phyloP scores from a whole-genome alignment of 768 basidiomycete species.

The Suillus weaverae region DNA sequence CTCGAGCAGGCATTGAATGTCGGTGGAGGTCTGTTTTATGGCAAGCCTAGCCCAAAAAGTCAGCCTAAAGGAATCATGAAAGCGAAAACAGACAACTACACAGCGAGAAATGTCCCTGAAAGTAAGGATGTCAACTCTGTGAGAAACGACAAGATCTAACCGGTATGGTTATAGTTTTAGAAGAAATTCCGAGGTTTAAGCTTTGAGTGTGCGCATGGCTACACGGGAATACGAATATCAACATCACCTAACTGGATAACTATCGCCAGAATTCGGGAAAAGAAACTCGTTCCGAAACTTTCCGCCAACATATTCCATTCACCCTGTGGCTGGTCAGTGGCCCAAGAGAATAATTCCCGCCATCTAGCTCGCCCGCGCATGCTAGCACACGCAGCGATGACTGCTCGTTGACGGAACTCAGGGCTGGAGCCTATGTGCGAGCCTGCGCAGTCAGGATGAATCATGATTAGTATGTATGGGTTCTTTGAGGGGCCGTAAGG shows the following conservation, averaged over 20 bases:
- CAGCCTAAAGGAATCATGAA: neutral
- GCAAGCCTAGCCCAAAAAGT: neutral
- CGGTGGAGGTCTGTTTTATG: neutral
- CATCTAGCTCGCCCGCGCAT: neutral
- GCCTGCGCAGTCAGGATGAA: neutral
- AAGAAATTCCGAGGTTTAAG: neutral
- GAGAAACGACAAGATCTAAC: neutral
- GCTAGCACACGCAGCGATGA: neutral
- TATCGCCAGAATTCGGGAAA: neutral
- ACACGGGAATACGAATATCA: neutral
- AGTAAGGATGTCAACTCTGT: neutral
- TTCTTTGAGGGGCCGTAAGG: neutral
- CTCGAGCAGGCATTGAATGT: neutral
- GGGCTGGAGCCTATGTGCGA: neutral
- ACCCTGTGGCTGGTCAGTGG: neutral
- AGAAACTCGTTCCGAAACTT: neutral
- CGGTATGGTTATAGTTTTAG: neutral
- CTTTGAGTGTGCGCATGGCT: neutral
- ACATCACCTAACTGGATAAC: neutral
- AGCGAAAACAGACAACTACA: neutral
- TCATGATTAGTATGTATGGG: neutral
- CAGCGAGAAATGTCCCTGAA: neutral
- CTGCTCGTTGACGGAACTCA: neutral
- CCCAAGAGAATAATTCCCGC: neutral
- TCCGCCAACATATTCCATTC: neutral